Conservation (phyloP, 345 rosid genomes). For the Raphanus sativus region DNA sequence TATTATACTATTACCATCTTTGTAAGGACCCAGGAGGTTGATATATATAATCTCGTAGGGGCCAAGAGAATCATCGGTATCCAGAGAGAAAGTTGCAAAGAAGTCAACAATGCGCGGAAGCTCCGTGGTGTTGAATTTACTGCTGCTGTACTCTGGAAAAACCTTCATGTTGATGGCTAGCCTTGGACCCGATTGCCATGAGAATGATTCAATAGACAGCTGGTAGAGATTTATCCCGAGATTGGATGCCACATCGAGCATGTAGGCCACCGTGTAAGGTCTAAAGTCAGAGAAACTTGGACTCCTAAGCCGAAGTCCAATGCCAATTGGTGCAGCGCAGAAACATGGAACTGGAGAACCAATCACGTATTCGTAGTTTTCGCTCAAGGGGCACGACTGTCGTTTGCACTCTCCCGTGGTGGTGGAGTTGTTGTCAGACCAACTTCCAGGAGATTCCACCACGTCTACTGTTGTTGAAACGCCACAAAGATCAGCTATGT, state of each 20-base stretch:
- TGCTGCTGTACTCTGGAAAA: slow-evolving; percentile 35
- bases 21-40: slow-evolving; percentile 41
- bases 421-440: slow-evolving; percentile 4
- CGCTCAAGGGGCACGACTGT: slow-evolving; percentile 43
- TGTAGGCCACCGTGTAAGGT: slow-evolving; percentile 37
- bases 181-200: slow-evolving; percentile 53
- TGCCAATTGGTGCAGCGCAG: slow-evolving; percentile 56
- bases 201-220: slow-evolving; percentile 35
- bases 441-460: slow-evolving; percentile 36
- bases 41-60: slow-evolving; percentile 57
- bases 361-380: slow-evolving; percentile 35
- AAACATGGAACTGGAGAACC: slow-evolving; percentile 47
- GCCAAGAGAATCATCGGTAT: slow-evolving; percentile 41
- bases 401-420: slow-evolving; percentile 34
- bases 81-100: slow-evolving; percentile 41
- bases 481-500: slow-evolving; percentile 46
- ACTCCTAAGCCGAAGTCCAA: slow-evolving; percentile 49
- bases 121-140: slow-evolving; percentile 41
- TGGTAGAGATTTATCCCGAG: slow-evolving; percentile 47
- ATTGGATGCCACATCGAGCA: slow-evolving; percentile 26
- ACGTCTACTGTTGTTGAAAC: slow-evolving; percentile 1
- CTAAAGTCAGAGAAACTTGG: slow-evolving; percentile 52
- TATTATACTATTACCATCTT: neutral
- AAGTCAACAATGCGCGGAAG: slow-evolving; percentile 33
- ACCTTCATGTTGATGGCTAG: slow-evolving; percentile 46